Percentiles rank a stretch among this genome's conserved stretches.
These are phyloP conservation scores for Hydnomerulius pinastri DNA, from an alignment of 768 basidiomycete species.

Conservation along the genomic window DNA sequence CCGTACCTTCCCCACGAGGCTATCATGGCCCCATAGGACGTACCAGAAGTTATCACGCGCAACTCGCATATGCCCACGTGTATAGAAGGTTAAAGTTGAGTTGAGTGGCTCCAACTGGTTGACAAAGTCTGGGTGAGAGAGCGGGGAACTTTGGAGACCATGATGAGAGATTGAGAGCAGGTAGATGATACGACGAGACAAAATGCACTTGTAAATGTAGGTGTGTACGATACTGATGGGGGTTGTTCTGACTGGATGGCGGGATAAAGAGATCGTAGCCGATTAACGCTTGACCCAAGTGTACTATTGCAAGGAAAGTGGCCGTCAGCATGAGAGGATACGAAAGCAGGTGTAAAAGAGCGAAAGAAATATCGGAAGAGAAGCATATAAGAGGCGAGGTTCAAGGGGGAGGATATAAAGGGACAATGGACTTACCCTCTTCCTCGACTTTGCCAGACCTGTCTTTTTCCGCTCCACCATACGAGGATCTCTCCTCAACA, in stretches of 20 bases:
- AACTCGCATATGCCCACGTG: too few species aligned
- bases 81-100: too few species aligned
- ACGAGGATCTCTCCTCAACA: slow-evolving; percentile 89
- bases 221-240: slow-evolving; percentile 1
- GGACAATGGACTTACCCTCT: slow-evolving; percentile 62
- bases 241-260: not conserved
- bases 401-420: not conserved
- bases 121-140: too few species aligned
- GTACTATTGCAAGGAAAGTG: slow-evolving; percentile 49
- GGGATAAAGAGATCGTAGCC: not conserved
- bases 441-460: slow-evolving; percentile 87
- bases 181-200: not conserved
- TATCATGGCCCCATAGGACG: too few species aligned
- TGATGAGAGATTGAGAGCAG: not conserved
- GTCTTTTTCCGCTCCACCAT: slow-evolving; percentile 99
- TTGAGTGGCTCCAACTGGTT: too few species aligned
- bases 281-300: slow-evolving; percentile 94
- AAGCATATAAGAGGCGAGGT: too few species aligned
- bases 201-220: not conserved
- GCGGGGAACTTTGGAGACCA: too few species aligned
- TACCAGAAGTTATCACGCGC: too few species aligned
- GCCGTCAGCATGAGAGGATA: slow-evolving; percentile 7
- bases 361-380: not conserved
- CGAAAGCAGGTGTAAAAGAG: not conserved
- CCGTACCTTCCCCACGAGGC: too few species aligned